Evolutionary conservation across 192 early-diverging fungal genomes (phyloP), one percentile per base, ranked within the genome.

Genomic region (Podila verticillata): DNA sequence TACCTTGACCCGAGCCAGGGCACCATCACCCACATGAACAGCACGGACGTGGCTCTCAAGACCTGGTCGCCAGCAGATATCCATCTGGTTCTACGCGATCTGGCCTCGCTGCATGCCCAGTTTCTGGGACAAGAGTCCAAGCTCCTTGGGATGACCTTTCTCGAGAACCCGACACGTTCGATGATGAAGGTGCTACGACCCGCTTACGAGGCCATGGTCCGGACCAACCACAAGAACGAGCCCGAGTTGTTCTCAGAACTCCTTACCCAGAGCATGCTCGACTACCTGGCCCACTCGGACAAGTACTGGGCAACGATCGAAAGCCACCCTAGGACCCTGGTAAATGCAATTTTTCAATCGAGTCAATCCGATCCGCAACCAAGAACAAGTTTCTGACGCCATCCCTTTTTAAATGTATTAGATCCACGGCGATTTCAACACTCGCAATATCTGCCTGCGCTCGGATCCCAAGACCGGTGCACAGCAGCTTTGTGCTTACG

Each of bases 351-450:
- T 61, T 48, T 56, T 17, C 1, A 12, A 12, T 29, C 22, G 17
- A 10, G 28, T 57, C 15, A 26, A 4, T 31, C 17, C 12, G 39
- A 44, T 44, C 39, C 39, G 39, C 39, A 44, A 17, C 13, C 36
- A 39, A 39, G 3, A 39, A 12, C 36, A 2, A 13, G 36, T 1
- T 44, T 10, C 39, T 44, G 17, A 44, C 15, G 20, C 61, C 6
- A 8, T 44, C 22, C 30, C 49, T 4, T 39, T 64, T 68, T 57
- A n/a, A 6, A 4, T 54, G 51, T 24, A 39, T 13, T 51, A 80
- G 77, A 68, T 80, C 3, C 77, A 80, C 26, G 65, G 77, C 26
- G 77, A 80, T 51, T 80, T 80, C 34, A 80, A 80, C 61, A 72
- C 77, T n/a, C 69, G 77, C 5, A 80, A 80, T 35, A 80, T 72